Conservation (phyloP, 2,329 filamentous ascomycete species). For the Colletotrichum sublineola region DNA sequence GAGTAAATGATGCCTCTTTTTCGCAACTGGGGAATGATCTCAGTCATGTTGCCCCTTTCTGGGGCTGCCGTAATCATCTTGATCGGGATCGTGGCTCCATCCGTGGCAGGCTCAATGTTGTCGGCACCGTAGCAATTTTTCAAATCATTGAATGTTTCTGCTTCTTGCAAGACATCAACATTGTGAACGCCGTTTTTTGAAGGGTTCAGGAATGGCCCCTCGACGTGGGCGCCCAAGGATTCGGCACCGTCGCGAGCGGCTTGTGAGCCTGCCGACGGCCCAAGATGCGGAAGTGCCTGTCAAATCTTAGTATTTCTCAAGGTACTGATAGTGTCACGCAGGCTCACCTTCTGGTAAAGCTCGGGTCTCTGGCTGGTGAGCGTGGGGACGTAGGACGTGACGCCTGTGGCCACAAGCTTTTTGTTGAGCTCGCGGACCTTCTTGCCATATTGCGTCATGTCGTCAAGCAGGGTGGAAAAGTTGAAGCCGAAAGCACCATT, state of each 20-base stretch:
- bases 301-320: slow-evolving; percentile 22
- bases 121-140: slow-evolving; percentile 78
- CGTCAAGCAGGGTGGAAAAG: slow-evolving; percentile 82
- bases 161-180: slow-evolving; percentile 75
- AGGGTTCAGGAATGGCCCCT: slow-evolving; percentile 88
- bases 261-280: slow-evolving; percentile 74
- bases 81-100: slow-evolving; percentile 61
- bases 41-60: slow-evolving; percentile 79
- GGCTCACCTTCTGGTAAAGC: slow-evolving; percentile 79
- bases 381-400: slow-evolving; percentile 90
- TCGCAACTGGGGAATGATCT: slow-evolving; percentile 75
- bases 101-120: slow-evolving; percentile 67
- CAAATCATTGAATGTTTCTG: slow-evolving; percentile 74
- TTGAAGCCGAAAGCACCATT: slow-evolving; percentile 96
- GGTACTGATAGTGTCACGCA: no score
- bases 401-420: slow-evolving; percentile 80
- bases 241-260: slow-evolving; percentile 80
- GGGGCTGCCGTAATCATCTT: slow-evolving; percentile 90
- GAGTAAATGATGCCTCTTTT: slow-evolving; percentile 79
- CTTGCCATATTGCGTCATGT: slow-evolving; percentile 77
- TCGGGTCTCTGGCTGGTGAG: slow-evolving; percentile 84
- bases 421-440: slow-evolving; percentile 79
- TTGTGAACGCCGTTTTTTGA: slow-evolving; percentile 91
- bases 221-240: slow-evolving; percentile 89
- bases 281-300: slow-evolving; percentile 80